These are phyloP conservation scores for Thraustochytrium sp. DNA, from an alignment of 352 stramenopile species.

Conservation along the genomic window DNA sequence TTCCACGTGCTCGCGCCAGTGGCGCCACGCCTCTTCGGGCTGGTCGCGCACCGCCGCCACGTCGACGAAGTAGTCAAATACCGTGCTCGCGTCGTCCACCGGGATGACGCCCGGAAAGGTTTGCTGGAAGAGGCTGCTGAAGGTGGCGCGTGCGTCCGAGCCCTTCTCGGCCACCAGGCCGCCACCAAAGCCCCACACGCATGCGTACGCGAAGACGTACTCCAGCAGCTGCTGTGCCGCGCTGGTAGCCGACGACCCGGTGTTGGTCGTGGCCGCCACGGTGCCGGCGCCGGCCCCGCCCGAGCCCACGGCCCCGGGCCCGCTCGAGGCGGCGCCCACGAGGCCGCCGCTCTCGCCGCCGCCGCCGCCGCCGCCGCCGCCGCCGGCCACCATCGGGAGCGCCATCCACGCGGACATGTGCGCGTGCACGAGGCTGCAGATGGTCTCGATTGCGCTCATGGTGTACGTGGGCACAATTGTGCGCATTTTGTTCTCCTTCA, in stretches of 20 bases:
- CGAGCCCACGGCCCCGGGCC: no score
- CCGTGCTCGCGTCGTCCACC: conserved; percentile 1
- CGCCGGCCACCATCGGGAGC: conserved; percentile 29
- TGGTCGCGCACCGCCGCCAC: neutral
- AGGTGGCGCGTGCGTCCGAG: conserved; percentile 59
- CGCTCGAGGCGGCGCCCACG: no score
- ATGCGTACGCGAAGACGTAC: conserved; percentile 81
- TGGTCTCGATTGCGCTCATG: conserved; percentile 88
- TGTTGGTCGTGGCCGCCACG: conserved; percentile 58
- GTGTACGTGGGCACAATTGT: conserved; percentile 84
- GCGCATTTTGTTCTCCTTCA: conserved; percentile 69
- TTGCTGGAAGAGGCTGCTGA: conserved; percentile 71
- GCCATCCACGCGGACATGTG: conserved; percentile 58
- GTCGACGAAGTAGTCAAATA: conserved; percentile 44
- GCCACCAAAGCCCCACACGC: conserved; percentile 84
- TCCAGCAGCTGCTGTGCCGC: conserved; percentile 61
- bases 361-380: neutral
- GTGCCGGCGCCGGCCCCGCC: no score
- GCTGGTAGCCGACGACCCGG: neutral
- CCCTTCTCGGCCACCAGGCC: conserved; percentile 70
- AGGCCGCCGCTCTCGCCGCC: no score
- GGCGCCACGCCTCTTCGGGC: conserved; percentile 65
- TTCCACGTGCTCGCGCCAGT: conserved; percentile 71
- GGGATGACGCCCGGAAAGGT: conserved; percentile 34
- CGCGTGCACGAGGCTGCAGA: conserved; percentile 79